A percentile compares a stretch with the other conserved stretches of the same genome.
phyloP scores from a whole-genome alignment of 2,329 filamentous ascomycete species.

The Alternaria solani region DNA sequence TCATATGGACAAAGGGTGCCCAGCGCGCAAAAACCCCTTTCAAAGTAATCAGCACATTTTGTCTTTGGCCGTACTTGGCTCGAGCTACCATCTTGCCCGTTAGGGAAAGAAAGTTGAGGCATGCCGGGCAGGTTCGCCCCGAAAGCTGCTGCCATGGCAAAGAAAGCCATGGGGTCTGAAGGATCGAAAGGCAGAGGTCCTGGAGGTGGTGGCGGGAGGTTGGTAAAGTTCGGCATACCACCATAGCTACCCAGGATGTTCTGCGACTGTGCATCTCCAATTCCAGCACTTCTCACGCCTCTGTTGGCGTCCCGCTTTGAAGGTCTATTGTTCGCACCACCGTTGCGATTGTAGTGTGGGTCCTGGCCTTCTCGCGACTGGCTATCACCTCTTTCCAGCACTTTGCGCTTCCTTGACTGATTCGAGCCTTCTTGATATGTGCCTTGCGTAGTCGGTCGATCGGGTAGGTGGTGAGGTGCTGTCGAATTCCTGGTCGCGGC shows the following conservation, averaged over 20 bases:
- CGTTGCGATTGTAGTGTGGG: conserved; percentile 45
- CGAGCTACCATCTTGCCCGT: conserved; percentile 44
- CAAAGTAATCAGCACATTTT: conserved; percentile 75
- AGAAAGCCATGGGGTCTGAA: conserved; percentile 67
- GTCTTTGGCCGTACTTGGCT: conserved; percentile 43
- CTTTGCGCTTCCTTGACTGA: conserved; percentile 63
- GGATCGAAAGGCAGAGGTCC: conserved; percentile 65
- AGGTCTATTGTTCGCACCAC: conserved; percentile 50
- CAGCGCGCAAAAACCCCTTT: conserved; percentile 74
- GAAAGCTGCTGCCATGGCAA: conserved; percentile 65
- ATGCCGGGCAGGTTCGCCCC: conserved; percentile 54
- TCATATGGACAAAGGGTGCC: conserved; percentile 74
- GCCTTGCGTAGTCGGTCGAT: conserved; percentile 18
- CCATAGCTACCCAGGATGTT: conserved; percentile 15
- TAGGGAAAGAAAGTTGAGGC: conserved; percentile 38
- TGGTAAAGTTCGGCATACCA: conserved; percentile 25
- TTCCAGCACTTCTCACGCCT: conserved; percentile 24
- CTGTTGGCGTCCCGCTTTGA: conserved; percentile 68
- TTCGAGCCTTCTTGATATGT: conserved; percentile 22
- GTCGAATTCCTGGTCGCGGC: conserved; percentile 21
- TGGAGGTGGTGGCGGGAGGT: conserved; percentile 52
- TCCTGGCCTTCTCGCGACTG: conserved; percentile 52
- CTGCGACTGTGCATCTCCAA: conserved; percentile 15
- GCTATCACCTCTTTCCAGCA: conserved; percentile 62
- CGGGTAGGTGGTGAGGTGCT: conserved; percentile 20